A percentile compares a stretch with the other conserved stretches of the same genome.
Conservation (phyloP, 177 flowering plant species). For the Vitis hybrid region DNA sequence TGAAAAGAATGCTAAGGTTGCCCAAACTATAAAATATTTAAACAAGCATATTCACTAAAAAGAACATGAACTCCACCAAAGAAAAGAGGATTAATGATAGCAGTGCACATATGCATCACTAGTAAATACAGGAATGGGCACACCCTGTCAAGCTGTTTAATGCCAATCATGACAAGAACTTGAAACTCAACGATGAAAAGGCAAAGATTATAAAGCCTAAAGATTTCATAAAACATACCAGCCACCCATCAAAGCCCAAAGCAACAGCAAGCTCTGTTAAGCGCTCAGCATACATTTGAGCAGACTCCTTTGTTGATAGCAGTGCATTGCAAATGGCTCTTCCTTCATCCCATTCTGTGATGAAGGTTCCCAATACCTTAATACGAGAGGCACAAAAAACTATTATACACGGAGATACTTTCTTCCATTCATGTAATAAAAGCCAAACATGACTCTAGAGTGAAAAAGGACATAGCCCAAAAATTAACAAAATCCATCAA, state of each 20-base stretch:
- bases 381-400: constrained; percentile 7
- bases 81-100: too few species aligned
- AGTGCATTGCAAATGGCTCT: constrained; percentile 38
- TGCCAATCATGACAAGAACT: neutral
- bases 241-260: constrained; percentile 95
- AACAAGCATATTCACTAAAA: too few species aligned
- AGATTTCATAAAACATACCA: constrained; percentile 46
- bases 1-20: too few species aligned
- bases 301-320: constrained; percentile 67
- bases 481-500: neutral
- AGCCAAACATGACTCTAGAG: neutral
- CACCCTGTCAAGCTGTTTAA: neutral
- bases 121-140: neutral
- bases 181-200: neutral
- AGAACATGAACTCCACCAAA: too few species aligned
- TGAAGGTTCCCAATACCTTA: constrained; percentile 89
- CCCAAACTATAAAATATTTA: too few species aligned
- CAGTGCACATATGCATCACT: too few species aligned
- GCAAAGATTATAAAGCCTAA: neutral
- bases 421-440: neutral
- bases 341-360: constrained; percentile 90
- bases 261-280: constrained; percentile 75
- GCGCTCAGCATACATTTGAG: constrained; percentile 79
- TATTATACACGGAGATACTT: neutral
- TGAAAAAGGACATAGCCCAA: neutral